Evolutionary conservation across 2,329 filamentous ascomycete species (phyloP).

Genomic region (Neurospora sp.): DNA sequence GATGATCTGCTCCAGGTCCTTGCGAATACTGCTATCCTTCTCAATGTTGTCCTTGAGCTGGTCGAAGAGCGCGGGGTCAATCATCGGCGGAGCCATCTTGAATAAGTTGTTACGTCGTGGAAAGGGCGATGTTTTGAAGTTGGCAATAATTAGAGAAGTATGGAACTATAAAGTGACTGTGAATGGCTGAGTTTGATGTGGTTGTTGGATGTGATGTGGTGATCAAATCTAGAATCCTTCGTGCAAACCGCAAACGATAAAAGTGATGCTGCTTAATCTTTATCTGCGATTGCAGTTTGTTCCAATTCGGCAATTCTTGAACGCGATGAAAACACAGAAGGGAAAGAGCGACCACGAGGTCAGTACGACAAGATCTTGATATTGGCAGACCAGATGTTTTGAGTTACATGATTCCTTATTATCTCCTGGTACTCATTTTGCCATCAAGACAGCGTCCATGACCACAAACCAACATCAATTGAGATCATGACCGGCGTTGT

Average conservation of each 20-base stretch:
- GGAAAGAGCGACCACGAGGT: background rate
- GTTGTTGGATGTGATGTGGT: background rate
- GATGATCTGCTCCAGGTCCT: slow-evolving; percentile 73
- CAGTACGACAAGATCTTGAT: background rate
- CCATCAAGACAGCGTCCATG: background rate
- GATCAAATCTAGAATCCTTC: background rate
- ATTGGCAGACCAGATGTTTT: background rate
- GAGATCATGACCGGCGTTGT: background rate
- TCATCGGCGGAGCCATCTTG: slow-evolving; percentile 34
- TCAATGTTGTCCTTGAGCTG: slow-evolving; percentile 84
- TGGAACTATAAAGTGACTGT: background rate
- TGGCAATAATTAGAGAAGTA: background rate
- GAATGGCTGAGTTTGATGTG: background rate
- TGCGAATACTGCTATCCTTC: slow-evolving; percentile 71
- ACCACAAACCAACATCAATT: background rate
- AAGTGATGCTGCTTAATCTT: background rate
- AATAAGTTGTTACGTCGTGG: background rate
- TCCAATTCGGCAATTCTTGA: background rate
- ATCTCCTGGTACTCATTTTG: background rate
- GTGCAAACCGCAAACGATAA: background rate
- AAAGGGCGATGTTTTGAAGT: background rate
- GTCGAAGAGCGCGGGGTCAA: slow-evolving; percentile 78
- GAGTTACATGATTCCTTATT: background rate
- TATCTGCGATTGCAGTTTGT: background rate
- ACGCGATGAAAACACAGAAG: background rate